Evolutionary conservation across 1,284 basidiomycete genomes (phyloP).

Genomic region (Chalciporus sp.): DNA sequence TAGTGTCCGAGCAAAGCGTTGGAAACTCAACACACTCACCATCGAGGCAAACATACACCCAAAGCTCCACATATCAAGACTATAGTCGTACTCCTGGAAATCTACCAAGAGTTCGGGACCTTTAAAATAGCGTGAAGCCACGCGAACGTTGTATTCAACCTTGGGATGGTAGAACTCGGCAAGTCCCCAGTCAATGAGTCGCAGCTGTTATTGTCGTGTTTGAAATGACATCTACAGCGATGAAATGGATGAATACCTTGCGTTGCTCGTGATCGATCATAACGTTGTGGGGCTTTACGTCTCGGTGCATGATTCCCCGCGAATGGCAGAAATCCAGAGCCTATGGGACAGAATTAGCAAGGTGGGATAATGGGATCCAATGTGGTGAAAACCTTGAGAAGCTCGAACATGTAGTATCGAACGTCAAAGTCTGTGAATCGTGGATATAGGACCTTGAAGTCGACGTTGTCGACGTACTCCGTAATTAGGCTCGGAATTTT

Average conservation of each 20-base stretch:
- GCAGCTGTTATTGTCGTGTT: conserved; percentile 56
- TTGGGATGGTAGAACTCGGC: conserved; percentile 99
- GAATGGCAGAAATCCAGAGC: conserved; percentile 98
- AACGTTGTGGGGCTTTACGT: conserved; percentile 99
- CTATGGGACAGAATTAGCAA: conserved; percentile 40
- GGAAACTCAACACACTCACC: conserved; percentile 50
- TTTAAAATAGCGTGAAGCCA: conserved; percentile 98
- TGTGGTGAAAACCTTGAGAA: conserved; percentile 74
- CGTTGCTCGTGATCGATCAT: conserved; percentile 99
- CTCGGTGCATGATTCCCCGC: conserved; percentile 98
- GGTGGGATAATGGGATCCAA: conserved; percentile 7
- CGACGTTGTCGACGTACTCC: conserved; percentile 98
- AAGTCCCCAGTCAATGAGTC: conserved; percentile 98
- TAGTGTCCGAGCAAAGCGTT: background rate
- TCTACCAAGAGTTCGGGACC: conserved; percentile 97
- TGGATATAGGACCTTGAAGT: conserved; percentile 97
- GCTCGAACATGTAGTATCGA: conserved; percentile 95
- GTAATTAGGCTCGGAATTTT: conserved; percentile 98
- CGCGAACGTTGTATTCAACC: conserved; percentile 97
- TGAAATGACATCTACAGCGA: conserved; percentile 4
- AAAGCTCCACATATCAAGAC: conserved; percentile 97
- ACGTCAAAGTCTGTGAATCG: conserved; percentile 95
- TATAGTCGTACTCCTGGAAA: conserved; percentile 98
- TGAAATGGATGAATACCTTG: conserved; percentile 58
- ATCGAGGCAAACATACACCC: conserved; percentile 99